Base-by-base conservation (phyloP, 495 filamentous ascomycete species). In the Paragyromitra xinjiangensis region DNA sequence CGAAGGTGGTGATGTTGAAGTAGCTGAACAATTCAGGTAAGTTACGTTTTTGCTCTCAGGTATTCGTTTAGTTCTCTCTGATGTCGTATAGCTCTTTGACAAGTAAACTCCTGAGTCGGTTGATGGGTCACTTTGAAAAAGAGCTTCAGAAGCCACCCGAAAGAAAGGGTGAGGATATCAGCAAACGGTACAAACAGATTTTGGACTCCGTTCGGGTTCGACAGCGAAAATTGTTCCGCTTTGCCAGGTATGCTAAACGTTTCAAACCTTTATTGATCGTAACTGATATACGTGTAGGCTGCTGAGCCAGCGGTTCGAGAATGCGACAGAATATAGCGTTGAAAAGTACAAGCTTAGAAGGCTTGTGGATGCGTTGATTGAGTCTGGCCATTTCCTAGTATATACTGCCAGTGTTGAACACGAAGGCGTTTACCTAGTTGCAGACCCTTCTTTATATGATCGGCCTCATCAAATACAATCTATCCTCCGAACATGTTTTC, bases 21-120 rank as follows among this genome's bases (percentile, higher is more conserved):
- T 98, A 48, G 95, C 95, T n/a, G 95, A 99, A 84, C 96, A 99
- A 81, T 99, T 98, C 82, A 95, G 92, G 88, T 89, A 84, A 50
- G 83, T 69, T 40, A 39, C 42, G 4, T 2, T 51, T 39, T 16
- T 19, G 37, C 26, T 16, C 48, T 7, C 0, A 48, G 42, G 6
- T 70, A 8, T 66, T 42, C 42, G 2, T 73, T 14, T 37, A 58
- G 26, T 53, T 12, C 22, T 44, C 37, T 39, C 71, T 69, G 83
- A 84, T 45, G 51, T 37, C 39, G 16, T 71, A n/a, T 69, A 90
- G 89, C 83, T 92, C 92, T 9, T 88, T 99, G 69, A 99, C 95
- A 34, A 92, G 92, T 78, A 98, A 96, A 84, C 93, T 94, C 39
- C 85, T 98, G 69, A 92, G 91, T 78, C 90, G 95, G 64, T 86